Conservation (phyloP, 1,284 basidiomycete species). For the Irpex rosettiformis region DNA sequence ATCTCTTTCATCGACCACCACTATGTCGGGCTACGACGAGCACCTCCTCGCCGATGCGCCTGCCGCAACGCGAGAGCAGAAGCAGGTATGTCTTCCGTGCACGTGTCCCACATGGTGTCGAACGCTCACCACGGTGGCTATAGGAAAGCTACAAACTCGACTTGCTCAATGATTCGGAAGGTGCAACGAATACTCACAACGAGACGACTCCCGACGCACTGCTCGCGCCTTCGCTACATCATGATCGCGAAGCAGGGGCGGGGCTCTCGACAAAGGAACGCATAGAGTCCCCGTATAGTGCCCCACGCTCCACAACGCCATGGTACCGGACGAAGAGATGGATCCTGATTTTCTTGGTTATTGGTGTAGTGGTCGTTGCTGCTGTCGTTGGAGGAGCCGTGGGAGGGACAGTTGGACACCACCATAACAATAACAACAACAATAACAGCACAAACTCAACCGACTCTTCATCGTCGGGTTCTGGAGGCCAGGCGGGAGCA, state of each 20-base stretch:
- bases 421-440: conserved; percentile 29
- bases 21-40: conserved; percentile 31
- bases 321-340: conserved; percentile 35
- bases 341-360: conserved; percentile 34
- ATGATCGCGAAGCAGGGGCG: conserved; percentile 20
- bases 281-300: conserved; percentile 6
- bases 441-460: no score
- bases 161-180: conserved; percentile 33
- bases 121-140: background rate
- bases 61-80: conserved; percentile 32
- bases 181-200: conserved; percentile 16
- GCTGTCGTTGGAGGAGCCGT: conserved; percentile 61
- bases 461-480: background rate
- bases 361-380: conserved; percentile 42
- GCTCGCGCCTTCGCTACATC: conserved; percentile 15
- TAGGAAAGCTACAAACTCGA: conserved; percentile 54
- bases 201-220: conserved; percentile 4
- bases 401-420: conserved; percentile 39
- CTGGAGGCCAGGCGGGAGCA: background rate
- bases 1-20: conserved; percentile 10
- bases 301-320: conserved; percentile 17
- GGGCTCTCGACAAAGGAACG: conserved; percentile 18
- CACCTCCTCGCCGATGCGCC: conserved; percentile 34
- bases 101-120: background rate
- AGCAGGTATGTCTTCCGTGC: conserved; percentile 30